A percentile compares a stretch with the other conserved stretches of the same genome.
phyloP scores from a whole-genome alignment of 768 basidiomycete species.

The Lentinula guzmanii region DNA sequence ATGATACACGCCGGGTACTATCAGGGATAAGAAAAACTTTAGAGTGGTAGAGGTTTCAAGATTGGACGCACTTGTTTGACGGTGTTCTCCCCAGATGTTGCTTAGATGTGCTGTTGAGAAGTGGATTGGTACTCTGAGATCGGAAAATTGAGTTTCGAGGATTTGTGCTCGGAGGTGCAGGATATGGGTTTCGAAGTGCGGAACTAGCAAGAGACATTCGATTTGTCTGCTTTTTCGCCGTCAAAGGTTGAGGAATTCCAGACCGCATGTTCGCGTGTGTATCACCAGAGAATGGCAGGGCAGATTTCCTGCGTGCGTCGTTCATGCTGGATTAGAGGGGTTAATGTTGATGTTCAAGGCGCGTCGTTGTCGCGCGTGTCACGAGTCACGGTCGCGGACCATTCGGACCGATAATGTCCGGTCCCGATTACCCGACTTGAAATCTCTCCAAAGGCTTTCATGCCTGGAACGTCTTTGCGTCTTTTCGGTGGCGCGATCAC shows the following conservation, averaged over 20 bases:
- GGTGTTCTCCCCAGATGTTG: slow-evolving; percentile 69
- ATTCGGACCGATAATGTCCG: neutral
- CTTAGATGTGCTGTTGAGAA: slow-evolving; percentile 67
- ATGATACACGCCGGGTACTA: slow-evolving; percentile 72
- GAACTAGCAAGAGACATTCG: slow-evolving; percentile 74
- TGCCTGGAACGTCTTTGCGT: slow-evolving; percentile 24
- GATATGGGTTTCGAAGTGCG: slow-evolving; percentile 49
- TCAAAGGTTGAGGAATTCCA: slow-evolving; percentile 68
- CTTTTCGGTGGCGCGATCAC: slow-evolving; percentile 90
- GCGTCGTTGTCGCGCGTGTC: neutral
- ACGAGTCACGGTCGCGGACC: too few species aligned
- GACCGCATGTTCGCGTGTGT: slow-evolving; percentile 48
- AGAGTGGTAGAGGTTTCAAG: neutral
- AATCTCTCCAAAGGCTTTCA: neutral
- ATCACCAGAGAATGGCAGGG: slow-evolving; percentile 50
- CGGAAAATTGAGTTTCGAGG: slow-evolving; percentile 65
- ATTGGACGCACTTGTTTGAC: slow-evolving; percentile 50
- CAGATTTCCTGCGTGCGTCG: slow-evolving; percentile 51
- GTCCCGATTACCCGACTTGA: neutral
- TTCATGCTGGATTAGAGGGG: slow-evolving; percentile 20
- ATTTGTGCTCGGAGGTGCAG: slow-evolving; percentile 36
- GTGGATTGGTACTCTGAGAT: slow-evolving; percentile 62
- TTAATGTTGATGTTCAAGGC: neutral
- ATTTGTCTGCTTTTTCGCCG: slow-evolving; percentile 57
- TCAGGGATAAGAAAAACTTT: slow-evolving; percentile 20